A percentile compares a stretch with the other conserved stretches of the same genome.
Evolutionary conservation across 306 rosid species (phyloP).

Genomic region (cucumber (Cucumis sativus)): DNA sequence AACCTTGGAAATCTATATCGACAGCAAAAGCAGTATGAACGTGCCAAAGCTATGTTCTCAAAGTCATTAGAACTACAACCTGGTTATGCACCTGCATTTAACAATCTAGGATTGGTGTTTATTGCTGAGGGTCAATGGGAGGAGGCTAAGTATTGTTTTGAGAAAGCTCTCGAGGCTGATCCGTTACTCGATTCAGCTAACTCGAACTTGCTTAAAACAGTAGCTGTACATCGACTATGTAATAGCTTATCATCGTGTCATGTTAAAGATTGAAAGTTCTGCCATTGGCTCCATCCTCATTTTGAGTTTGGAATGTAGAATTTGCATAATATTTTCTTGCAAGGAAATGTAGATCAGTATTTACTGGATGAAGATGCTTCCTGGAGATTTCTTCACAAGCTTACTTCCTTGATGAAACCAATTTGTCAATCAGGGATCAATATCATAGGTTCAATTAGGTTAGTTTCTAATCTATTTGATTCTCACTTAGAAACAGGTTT

Average conservation of each 20-base stretch:
- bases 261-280: conserved; percentile 21
- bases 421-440: neutral
- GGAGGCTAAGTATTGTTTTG: conserved; percentile 82
- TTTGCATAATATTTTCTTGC: neutral
- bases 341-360: neutral
- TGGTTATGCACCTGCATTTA: conserved; percentile 87
- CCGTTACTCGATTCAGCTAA: conserved; percentile 79
- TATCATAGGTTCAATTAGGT: neutral
- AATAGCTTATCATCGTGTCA: conserved; percentile 25
- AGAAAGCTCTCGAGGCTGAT: conserved; percentile 71
- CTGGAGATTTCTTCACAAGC: neutral
- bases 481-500: no score
- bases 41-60: conserved; percentile 86
- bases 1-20: conserved; percentile 86
- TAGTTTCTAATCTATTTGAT: neutral
- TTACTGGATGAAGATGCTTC: neutral
- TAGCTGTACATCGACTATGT: conserved; percentile 37
- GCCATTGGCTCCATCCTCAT: neutral
- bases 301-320: neutral
- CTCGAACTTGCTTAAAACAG: conserved; percentile 67
- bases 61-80: conserved; percentile 79
- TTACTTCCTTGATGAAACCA: conserved; percentile 8
- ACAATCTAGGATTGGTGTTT: conserved; percentile 87
- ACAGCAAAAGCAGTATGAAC: conserved; percentile 68
- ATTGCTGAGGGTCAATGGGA: conserved; percentile 82